Evolutionary conservation across 2,329 filamentous ascomycete genomes (phyloP).

Genomic region (Scytalidium sp.): DNA sequence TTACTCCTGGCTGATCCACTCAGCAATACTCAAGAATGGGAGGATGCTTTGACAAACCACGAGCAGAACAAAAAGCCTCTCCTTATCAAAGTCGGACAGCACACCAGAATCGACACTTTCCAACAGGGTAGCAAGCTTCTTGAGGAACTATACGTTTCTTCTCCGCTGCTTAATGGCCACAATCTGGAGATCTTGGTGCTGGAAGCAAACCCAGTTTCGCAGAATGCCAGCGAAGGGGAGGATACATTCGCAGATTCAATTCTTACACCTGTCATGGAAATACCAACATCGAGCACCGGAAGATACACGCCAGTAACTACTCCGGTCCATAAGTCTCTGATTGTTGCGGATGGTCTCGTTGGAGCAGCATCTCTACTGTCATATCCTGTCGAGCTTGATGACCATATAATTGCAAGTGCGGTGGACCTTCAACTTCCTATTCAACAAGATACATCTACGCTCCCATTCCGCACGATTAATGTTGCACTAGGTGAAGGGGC

Average conservation of each 20-base stretch:
- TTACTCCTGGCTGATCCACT: conserved; percentile 71
- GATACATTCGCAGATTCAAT: conserved; percentile 59
- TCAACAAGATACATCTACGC: conserved; percentile 26
- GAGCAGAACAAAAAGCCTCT: conserved; percentile 51
- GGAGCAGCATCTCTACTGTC: conserved; percentile 56
- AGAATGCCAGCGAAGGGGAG: conserved; percentile 41
- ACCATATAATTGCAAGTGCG: conserved; percentile 47
- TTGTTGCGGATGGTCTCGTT: conserved; percentile 70
- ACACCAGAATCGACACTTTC: conserved; percentile 21
- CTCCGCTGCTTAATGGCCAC: conserved; percentile 56
- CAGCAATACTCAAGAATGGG: conserved; percentile 61
- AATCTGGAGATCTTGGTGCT: conserved; percentile 63
- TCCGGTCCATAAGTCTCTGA: conserved; percentile 77
- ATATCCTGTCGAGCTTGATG: conserved; percentile 32
- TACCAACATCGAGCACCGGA: conserved; percentile 61
- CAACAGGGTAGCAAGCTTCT: conserved; percentile 44
- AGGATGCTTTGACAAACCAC: conserved; percentile 48
- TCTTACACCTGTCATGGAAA: conserved; percentile 73
- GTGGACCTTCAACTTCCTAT: conserved; percentile 50
- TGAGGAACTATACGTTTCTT: conserved; percentile 59
- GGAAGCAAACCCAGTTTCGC: conserved; percentile 46
- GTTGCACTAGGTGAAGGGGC: conserved; percentile 59
- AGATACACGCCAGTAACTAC: conserved; percentile 67
- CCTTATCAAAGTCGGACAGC: conserved; percentile 54
- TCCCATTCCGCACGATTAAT: conserved; percentile 59